Percentiles rank a stretch among this genome's conserved stretches.
phyloP scores from a whole-genome alignment of 2,329 filamentous ascomycete genomes.

The Onygenales sp. region DNA sequence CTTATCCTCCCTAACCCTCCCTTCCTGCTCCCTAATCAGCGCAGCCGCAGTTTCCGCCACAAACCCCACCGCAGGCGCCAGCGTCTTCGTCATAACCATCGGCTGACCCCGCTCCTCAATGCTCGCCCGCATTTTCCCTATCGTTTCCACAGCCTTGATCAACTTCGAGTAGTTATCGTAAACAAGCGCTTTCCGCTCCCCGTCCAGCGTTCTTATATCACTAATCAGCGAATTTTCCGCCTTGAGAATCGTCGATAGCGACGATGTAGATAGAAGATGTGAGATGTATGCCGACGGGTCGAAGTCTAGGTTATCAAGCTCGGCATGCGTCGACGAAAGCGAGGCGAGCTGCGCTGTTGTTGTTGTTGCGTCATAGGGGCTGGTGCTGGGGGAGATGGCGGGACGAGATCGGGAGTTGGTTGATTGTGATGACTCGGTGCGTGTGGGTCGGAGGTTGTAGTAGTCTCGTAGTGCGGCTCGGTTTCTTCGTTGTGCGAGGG shows the following conservation, averaged over 20 bases:
- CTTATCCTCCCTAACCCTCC: constrained; percentile 18
- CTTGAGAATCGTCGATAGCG: constrained; percentile 34
- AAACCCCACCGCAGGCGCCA: constrained; percentile 33
- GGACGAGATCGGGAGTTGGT: constrained; percentile 24
- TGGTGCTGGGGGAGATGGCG: constrained; percentile 30
- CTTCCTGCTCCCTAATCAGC: constrained; percentile 31
- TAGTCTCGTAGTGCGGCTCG: constrained; percentile 85
- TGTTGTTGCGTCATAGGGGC: constrained; percentile 30
- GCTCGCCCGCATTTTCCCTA: constrained; percentile 55
- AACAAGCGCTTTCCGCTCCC: constrained; percentile 91
- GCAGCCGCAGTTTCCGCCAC: constrained; percentile 34
- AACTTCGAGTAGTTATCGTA: constrained; percentile 98
- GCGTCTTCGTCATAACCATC: constrained; percentile 37
- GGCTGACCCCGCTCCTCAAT: constrained; percentile 38
- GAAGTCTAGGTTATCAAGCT: constrained; percentile 67
- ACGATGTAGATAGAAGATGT: constrained; percentile 32
- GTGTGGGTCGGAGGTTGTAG: constrained; percentile 65
- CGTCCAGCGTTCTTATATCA: constrained; percentile 83
- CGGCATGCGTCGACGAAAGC: constrained; percentile 30
- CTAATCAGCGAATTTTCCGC: constrained; percentile 37
- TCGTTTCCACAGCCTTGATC: constrained; percentile 93
- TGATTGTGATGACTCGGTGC: constrained; percentile 24
- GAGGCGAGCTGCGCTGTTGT: constrained; percentile 25
- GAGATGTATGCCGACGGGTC: constrained; percentile 52
- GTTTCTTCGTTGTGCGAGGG: constrained; percentile 49